Base-by-base conservation (phyloP, 495 filamentous ascomycete species). In the Lichenothelia convexa region DNA sequence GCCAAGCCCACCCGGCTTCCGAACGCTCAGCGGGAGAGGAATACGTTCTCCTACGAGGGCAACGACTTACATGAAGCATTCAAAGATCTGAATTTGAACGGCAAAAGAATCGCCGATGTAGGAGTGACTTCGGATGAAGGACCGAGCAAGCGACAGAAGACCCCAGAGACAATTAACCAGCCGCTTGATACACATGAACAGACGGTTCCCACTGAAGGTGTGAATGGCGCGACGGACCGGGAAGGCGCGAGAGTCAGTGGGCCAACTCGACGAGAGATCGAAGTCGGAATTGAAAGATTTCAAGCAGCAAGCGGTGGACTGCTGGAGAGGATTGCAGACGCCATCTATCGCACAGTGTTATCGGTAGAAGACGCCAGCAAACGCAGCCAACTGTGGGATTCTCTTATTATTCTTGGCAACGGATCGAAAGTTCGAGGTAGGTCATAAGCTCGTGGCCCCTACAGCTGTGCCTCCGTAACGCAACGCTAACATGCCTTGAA, bases 211-310 rank as follows among this genome's bases (percentile, higher is more conserved):
- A 57, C 44, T 51, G 57, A 46, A 51, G 46, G 46, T 5, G 15
- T 45, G 9, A 39, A 59, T 38, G 51, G 63, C 48, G 49, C 63
- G 58, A 21, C 59, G 36, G 21, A 44, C 44, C 13, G 41, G 50
- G 26, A 22, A 8, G 24, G 24, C 8, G 7, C 24, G 24, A 7
- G 24, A 7, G 24, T 13, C 13, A n/a, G n/a, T n/a, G 54, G 56
- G 5, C 36, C 47, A 2, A 47, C 73, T 30, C 62, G 76, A 24
- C 65, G 72, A 21, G 82, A 92, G 37, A 75, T 93, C 35, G 81
- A 92, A 48, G 71, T 95, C 31, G 84, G 89, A 5, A 60, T 73
- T 18, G 89, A 94, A 61, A 70, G 89, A 26, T 94, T 97, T 59
- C 68, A 77, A 42, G 77, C 82, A 29, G 78, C 82, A 0, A 75